Percentiles rank a stretch among this genome's conserved stretches.
Evolutionary conservation across 768 basidiomycete genomes (phyloP).

Genomic region (Pleurotus platypus): DNA sequence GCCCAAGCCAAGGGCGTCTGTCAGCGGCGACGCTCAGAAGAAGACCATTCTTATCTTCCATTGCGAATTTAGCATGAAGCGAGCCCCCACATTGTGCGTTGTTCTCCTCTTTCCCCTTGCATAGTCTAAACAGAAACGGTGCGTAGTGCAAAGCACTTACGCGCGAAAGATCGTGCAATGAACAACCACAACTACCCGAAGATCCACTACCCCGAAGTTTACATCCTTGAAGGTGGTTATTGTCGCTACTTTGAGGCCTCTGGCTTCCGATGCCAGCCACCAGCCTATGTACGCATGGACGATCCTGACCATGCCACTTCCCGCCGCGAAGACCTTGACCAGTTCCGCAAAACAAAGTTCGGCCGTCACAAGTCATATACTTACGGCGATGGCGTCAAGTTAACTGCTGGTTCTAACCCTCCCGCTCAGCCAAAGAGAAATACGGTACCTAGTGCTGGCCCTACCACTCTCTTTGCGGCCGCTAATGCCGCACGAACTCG

Average conservation of each 20-base stretch:
- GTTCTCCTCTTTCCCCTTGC: background rate
- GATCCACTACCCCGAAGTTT: conserved; percentile 94
- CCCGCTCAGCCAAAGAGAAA: conserved; percentile 58
- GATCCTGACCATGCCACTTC: conserved; percentile 81
- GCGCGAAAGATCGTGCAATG: conserved; percentile 83
- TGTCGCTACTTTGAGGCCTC: conserved; percentile 78
- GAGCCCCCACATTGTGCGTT: conserved; percentile 91
- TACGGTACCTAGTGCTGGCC: conserved; percentile 52
- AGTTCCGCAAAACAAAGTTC: conserved; percentile 87
- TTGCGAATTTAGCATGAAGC: conserved; percentile 94
- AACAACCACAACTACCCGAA: conserved; percentile 90
- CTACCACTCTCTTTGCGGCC: conserved; percentile 60
- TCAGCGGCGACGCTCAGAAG: conserved; percentile 67
- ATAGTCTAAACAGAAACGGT: background rate
- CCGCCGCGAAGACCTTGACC: conserved; percentile 83
- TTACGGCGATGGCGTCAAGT: conserved; percentile 72
- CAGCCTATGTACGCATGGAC: conserved; percentile 90
- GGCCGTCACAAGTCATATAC: conserved; percentile 90
- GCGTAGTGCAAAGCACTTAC: conserved; percentile 85
- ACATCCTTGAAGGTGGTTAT: conserved; percentile 96
- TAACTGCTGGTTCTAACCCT: conserved; percentile 28
- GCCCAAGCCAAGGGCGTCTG: conserved; percentile 59
- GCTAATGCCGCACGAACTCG: conserved; percentile 66
- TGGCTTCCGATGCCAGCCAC: conserved; percentile 70
- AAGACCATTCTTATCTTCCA: conserved; percentile 94